Base-by-base conservation (phyloP, 139 green algal genomes). In the Zygnema circumcarinatum region DNA sequence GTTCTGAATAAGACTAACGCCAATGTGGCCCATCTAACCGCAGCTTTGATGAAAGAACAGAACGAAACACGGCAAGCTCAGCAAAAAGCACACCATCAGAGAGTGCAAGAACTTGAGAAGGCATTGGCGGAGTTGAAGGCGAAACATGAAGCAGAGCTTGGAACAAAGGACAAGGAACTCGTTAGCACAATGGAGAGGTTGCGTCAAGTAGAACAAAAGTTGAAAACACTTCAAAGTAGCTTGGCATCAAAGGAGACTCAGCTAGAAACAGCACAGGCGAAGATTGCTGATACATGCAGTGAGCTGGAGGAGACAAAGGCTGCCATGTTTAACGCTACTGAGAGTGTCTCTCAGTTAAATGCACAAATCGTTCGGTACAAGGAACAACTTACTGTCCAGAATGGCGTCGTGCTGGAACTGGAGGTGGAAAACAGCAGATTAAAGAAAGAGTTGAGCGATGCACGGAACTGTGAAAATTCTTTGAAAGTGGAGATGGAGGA, bases 251-350 rank as follows among this genome's bases (percentile, higher is more conserved):
- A 56, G 39, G 69, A 78, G 7, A 25, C 69, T 11, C 38, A 78
- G 69, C 69, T 78, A 16, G 69, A 25, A 78, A 78, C 16, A 25
- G 69, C 38, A 78, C 7, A 78, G 39, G 69, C 69, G 11, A 78
- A 47, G 69, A 25, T 62, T 7, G 47, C 47, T 25, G 47, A 62
- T 25, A 16, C 47, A 62, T 25, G 16, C 7, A 25, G 47, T 62
- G 47, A 62, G 16, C 47, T 62, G 7, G 47, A 62, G 47, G 47
- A 62, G 47, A 7, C 16, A 25, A 62, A 62, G 47, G 47, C 16
- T 25, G 47, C 47, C 47, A 62, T 62, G 47, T 25, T 16, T 62
- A 25, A 25, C 47, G 7, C 47, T 62, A 16, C 47, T 62, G 47
- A 62, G 47, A 16, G 16, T 25, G 7, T 62, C 7, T 62, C 47